Percentiles rank a stretch among this genome's conserved stretches.
Conservation (phyloP, 768 basidiomycete species). For the Boletellus ananas region DNA sequence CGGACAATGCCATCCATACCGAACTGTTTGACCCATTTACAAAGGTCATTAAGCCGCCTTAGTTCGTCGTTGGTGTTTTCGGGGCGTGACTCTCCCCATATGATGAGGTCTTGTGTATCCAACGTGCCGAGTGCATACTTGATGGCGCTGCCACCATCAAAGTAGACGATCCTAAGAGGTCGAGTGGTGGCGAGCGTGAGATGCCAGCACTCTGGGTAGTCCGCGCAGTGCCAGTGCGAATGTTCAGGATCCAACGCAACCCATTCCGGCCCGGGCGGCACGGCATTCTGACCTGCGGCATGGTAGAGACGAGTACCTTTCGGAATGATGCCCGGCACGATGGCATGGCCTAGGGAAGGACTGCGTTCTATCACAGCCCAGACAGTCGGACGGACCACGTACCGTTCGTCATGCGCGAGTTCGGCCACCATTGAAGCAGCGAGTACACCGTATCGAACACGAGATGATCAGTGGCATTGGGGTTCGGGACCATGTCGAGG, state of each 20-base stretch:
- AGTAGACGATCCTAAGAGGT: constrained; percentile 45
- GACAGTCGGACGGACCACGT: background rate
- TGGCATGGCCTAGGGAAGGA: background rate
- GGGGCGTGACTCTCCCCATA: constrained; percentile 34
- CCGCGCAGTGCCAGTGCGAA: constrained; percentile 31
- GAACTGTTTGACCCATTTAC: constrained; percentile 41
- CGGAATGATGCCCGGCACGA: constrained; percentile 5
- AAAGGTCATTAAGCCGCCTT: constrained; percentile 36
- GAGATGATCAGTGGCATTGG: constrained; percentile 31
- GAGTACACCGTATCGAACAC: constrained; percentile 35
- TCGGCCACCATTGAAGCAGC: constrained; percentile 38
- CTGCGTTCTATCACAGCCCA: background rate
- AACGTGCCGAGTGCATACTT: constrained; percentile 40
- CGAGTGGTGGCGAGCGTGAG: constrained; percentile 11
- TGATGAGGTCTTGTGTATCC: constrained; percentile 47
- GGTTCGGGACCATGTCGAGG: constrained; percentile 11
- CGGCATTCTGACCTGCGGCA: constrained; percentile 2
- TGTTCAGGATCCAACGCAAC: constrained; percentile 30
- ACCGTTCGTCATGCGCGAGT: constrained; percentile 36
- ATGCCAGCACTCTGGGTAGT: constrained; percentile 3
- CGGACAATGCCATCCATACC: constrained; percentile 47
- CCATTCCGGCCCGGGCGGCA: constrained; percentile 29
- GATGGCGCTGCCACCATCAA: constrained; percentile 49
- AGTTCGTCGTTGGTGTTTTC: constrained; percentile 28
- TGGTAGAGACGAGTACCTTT: constrained; percentile 6